Percentiles rank a stretch among this genome's conserved stretches.
Evolutionary conservation across 352 stramenopile genomes (phyloP).

Genomic region (Globisporangium echinulatum): DNA sequence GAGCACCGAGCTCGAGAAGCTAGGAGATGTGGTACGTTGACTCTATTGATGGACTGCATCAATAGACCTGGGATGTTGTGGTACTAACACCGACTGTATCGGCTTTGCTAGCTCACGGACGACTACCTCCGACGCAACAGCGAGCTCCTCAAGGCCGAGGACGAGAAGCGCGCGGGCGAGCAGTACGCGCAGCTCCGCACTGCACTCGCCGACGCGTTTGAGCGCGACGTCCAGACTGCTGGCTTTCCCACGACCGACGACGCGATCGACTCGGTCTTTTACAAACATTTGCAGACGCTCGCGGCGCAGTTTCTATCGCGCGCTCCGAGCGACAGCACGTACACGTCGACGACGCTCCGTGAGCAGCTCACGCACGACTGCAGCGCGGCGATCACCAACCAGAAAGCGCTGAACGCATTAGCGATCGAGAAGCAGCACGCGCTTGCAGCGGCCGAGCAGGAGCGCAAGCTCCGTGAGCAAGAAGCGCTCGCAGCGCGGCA

Average conservation of each 20-base stretch:
- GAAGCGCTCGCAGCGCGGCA: conserved; percentile 36
- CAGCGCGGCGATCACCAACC: conserved; percentile 49
- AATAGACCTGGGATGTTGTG: background rate
- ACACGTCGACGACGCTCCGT: conserved; percentile 39
- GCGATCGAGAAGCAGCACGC: conserved; percentile 64
- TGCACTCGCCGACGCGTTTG: conserved; percentile 48
- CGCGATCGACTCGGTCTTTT: conserved; percentile 58
- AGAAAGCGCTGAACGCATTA: conserved; percentile 67
- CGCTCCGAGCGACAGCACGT: conserved; percentile 32
- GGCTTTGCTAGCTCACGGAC: conserved; percentile 39
- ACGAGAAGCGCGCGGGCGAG: conserved; percentile 45
- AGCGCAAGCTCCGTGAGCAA: conserved; percentile 53
- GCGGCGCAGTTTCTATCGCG: conserved; percentile 52
- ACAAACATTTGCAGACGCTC: conserved; percentile 47
- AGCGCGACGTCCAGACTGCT: conserved; percentile 38
- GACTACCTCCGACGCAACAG: conserved; percentile 64
- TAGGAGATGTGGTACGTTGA: conserved; percentile 62
- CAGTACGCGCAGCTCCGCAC: conserved; percentile 54
- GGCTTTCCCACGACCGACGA: conserved; percentile 58
- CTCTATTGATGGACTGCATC: background rate
- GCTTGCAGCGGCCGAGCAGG: conserved; percentile 43
- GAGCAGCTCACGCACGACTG: conserved; percentile 60
- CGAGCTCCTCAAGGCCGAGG: conserved; percentile 53
- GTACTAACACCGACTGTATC: background rate
- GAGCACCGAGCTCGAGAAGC: conserved; percentile 58